Percentiles rank a stretch among this genome's conserved stretches.
Evolutionary conservation across 192 early-diverging fungal species (phyloP).

Genomic region (Chytriomyces sp.): DNA sequence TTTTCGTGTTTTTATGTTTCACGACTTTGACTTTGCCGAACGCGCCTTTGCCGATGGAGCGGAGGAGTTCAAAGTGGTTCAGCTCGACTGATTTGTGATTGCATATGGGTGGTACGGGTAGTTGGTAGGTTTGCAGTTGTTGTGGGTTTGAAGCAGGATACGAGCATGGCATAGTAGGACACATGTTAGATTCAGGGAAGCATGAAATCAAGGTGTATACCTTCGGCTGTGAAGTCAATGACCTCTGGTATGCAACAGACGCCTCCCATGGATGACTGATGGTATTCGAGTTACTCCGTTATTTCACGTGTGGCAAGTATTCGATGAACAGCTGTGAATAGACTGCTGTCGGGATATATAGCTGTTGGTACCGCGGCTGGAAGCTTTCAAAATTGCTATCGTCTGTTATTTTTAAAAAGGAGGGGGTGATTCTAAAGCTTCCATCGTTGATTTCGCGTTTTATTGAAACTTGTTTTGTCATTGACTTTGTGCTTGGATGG

Average conservation of each 20-base stretch:
- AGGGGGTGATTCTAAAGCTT: no score
- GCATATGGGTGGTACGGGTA: background rate
- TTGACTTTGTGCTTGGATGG: background rate
- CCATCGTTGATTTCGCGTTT: no score
- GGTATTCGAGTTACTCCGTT: background rate
- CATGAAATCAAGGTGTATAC: background rate
- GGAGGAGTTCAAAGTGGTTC: slow-evolving; percentile 86
- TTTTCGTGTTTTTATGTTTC: slow-evolving; percentile 77
- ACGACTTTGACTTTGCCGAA: slow-evolving; percentile 96
- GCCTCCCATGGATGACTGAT: background rate
- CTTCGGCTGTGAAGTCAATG: slow-evolving; percentile 24
- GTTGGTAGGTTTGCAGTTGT: background rate
- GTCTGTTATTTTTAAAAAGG: background rate
- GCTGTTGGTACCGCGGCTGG: background rate
- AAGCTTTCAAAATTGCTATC: slow-evolving; percentile 13
- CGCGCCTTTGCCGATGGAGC: slow-evolving; percentile 90
- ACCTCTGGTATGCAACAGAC: slow-evolving; percentile 30
- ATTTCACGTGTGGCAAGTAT: no score
- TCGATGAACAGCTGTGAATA: background rate
- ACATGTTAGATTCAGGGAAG: background rate
- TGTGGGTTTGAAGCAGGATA: background rate
- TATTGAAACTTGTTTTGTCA: no score
- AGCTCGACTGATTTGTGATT: slow-evolving; percentile 65
- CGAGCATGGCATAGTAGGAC: background rate
- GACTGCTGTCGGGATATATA: background rate